Percentiles rank a stretch among this genome's conserved stretches.
These are phyloP conservation scores for Penicillium hordei DNA, from an alignment of 2,329 filamentous ascomycete species.

Conservation along the genomic window DNA sequence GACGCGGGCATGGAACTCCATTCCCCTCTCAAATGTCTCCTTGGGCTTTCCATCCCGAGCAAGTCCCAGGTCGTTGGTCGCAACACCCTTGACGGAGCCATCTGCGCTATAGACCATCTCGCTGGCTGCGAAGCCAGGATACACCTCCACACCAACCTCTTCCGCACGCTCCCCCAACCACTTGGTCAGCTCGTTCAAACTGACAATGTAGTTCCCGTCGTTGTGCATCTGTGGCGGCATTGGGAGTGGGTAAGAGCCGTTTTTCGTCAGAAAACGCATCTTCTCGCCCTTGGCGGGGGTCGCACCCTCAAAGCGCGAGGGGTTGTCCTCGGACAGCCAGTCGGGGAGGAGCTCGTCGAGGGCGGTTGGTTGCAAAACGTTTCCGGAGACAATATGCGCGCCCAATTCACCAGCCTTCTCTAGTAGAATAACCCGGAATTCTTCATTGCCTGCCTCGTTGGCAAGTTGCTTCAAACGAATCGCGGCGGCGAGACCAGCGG, in stretches of 20 bases:
- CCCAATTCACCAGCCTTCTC: constrained; percentile 96
- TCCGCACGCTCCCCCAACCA: constrained; percentile 97
- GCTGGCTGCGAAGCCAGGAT: constrained; percentile 90
- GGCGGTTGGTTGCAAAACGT: constrained; percentile 86
- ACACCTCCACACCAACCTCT: constrained; percentile 92
- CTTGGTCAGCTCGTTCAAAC: constrained; percentile 89
- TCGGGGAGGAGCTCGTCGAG: constrained; percentile 89
- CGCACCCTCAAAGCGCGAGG: constrained; percentile 79
- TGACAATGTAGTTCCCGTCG: constrained; percentile 95
- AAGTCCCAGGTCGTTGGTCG: constrained; percentile 91
- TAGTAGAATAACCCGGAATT: constrained; percentile 86
- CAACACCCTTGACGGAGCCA: constrained; percentile 87
- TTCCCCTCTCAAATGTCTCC: constrained; percentile 88
- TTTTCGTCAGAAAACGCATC: constrained; percentile 93
- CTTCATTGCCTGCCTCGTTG: constrained; percentile 90
- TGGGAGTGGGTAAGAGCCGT: constrained; percentile 73
- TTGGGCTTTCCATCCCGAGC: constrained; percentile 79
- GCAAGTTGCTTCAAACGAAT: constrained; percentile 95
- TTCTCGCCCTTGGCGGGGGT: constrained; percentile 80
- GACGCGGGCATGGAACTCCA: constrained; percentile 94
- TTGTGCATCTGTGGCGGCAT: constrained; percentile 97
- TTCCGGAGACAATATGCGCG: constrained; percentile 92
- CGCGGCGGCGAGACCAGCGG: constrained; percentile 85
- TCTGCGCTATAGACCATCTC: constrained; percentile 86
- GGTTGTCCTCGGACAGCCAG: constrained; percentile 88